phyloP scores from a whole-genome alignment of 495 filamentous ascomycete genomes.

The Entonaema liquescens region DNA sequence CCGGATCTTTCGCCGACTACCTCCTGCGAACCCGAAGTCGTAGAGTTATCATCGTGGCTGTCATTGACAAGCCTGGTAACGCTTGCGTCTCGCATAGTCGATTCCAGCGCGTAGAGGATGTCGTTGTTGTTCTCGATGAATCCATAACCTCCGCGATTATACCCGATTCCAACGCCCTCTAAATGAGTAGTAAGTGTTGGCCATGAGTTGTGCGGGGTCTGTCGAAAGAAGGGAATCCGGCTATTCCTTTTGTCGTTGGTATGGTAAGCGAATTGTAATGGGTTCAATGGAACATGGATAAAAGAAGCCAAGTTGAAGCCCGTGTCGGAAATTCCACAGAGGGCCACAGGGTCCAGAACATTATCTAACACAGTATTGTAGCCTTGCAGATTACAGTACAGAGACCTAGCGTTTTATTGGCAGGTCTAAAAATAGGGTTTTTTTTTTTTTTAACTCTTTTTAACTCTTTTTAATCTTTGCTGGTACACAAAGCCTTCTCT shows the following conservation, averaged over 20 bases:
- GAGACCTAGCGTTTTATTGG: neutral
- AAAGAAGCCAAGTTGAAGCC: conserved; percentile 6
- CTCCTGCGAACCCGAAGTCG: neutral
- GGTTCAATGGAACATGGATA: neutral
- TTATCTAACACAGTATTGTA: conserved; percentile 17
- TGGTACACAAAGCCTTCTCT: no score
- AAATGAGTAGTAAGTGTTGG: neutral
- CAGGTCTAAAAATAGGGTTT: neutral
- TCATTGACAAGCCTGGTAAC: conserved; percentile 4
- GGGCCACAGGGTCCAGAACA: conserved; percentile 25
- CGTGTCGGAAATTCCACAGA: conserved; percentile 15
- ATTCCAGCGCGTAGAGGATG: conserved; percentile 30
- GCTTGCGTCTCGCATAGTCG: conserved; percentile 14
- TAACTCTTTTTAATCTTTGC: no score
- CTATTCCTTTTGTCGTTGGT: neutral
- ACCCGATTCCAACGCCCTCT: neutral
- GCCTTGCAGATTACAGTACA: conserved; percentile 22
- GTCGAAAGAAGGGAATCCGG: neutral
- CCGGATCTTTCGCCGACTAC: conserved; percentile 18
- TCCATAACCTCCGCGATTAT: conserved; percentile 22
- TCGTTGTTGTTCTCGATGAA: conserved; percentile 16
- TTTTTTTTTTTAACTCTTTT: no score
- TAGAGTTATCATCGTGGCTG: neutral
- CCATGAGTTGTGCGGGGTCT: neutral
- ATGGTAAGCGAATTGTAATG: neutral